These are phyloP conservation scores for Brassica balearica DNA, from an alignment of 441 rosid genomes.

Conservation along the genomic window DNA sequence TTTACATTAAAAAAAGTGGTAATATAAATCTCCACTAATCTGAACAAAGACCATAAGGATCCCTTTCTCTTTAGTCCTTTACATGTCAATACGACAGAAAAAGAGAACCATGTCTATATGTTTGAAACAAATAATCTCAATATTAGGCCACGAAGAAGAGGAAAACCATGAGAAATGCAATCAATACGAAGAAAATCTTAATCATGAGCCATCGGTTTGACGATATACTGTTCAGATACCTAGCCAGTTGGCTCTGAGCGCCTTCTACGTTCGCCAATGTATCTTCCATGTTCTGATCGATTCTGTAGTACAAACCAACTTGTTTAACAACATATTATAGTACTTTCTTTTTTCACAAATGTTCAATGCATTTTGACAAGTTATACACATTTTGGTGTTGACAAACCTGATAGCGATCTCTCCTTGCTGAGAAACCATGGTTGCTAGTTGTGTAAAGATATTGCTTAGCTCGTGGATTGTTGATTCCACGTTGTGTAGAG, in stretches of 20 bases:
- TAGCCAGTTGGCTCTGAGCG: conserved; percentile 84
- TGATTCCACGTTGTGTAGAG: conserved; percentile 90
- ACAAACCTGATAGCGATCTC: conserved; percentile 90
- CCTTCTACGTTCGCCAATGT: conserved; percentile 86
- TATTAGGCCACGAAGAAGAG: conserved; percentile 87
- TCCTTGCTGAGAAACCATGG: conserved; percentile 96
- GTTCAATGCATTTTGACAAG: not conserved
- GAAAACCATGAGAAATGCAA: conserved; percentile 90
- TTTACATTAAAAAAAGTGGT: conserved; percentile 32
- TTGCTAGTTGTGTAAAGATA: conserved; percentile 88
- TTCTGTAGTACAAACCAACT: conserved; percentile 55
- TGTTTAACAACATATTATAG: not conserved
- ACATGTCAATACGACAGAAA: conserved; percentile 34
- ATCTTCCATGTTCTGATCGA: conserved; percentile 96
- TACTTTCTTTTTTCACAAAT: not conserved
- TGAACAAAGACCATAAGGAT: not conserved
- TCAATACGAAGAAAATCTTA: conserved; percentile 88
- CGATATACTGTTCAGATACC: conserved; percentile 88
- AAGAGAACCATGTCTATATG: conserved; percentile 27
- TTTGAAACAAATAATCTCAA: conserved; percentile 24
- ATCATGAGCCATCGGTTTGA: conserved; percentile 97
- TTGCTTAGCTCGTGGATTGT: conserved; percentile 90
- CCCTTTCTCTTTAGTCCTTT: conserved; percentile 6
- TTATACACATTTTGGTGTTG: conserved; percentile 2
- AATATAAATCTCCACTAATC: conserved; percentile 18